phyloP scores from a whole-genome alignment of 2,329 filamentous ascomycete species.

The Scedosporium dehoogii region DNA sequence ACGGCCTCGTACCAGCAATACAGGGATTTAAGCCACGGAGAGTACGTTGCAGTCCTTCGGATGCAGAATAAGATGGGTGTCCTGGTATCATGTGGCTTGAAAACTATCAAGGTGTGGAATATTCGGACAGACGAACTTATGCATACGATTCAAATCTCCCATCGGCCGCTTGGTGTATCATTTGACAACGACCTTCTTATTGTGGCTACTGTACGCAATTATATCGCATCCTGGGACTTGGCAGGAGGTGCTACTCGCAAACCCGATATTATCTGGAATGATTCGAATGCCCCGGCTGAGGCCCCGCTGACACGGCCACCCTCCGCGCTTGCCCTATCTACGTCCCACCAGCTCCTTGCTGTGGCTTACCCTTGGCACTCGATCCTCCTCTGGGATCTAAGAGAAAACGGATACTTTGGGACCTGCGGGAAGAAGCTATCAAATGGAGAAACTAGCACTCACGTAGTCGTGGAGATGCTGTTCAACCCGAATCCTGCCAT shows the following conservation, averaged over 20 bases:
- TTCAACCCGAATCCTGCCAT: conserved; percentile 22
- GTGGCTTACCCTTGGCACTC: conserved; percentile 20
- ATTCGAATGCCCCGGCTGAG: conserved; percentile 7
- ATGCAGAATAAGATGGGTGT: not conserved
- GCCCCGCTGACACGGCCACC: conserved; percentile 12
- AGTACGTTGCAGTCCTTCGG: not conserved
- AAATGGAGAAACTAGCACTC: conserved; percentile 19
- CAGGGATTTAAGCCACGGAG: not conserved
- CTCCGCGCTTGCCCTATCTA: conserved; percentile 17
- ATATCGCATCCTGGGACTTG: conserved; percentile 18
- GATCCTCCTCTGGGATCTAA: conserved; percentile 25
- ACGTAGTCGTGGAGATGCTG: conserved; percentile 18
- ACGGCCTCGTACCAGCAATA: not conserved
- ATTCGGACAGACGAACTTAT: not conserved
- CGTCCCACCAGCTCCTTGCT: conserved; percentile 21
- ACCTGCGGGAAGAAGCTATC: conserved; percentile 22
- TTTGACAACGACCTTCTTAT: conserved; percentile 19
- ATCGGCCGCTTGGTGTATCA: conserved; percentile 8
- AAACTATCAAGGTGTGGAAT: not conserved
- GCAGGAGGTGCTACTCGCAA: conserved; percentile 10
- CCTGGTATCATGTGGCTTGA: not conserved
- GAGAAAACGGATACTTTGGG: conserved; percentile 19
- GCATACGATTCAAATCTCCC: not conserved
- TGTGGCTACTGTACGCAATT: conserved; percentile 17
- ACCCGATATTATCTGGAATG: conserved; percentile 15